These are phyloP conservation scores for Rosa chinensis DNA, from an alignment of 306 rosid species.

Conservation along the genomic window DNA sequence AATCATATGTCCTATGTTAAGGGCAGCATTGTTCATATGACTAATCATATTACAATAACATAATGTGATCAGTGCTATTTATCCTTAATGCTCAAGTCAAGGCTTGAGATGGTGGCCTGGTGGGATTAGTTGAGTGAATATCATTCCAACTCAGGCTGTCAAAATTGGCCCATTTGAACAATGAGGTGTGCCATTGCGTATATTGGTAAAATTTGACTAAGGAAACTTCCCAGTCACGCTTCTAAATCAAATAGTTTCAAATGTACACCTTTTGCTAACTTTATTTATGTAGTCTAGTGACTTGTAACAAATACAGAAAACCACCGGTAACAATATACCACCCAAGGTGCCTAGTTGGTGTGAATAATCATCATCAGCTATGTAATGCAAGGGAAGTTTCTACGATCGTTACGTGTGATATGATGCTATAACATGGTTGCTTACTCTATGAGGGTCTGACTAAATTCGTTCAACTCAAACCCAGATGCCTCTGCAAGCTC, in stretches of 20 bases:
- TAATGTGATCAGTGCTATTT: neutral
- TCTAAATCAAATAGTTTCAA: neutral
- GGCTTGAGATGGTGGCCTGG: neutral
- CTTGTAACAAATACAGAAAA: neutral
- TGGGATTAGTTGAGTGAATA: neutral
- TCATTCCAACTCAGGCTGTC: neutral
- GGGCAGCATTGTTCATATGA: neutral
- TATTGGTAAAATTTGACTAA: neutral
- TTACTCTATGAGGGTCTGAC: slow-evolving; percentile 35
- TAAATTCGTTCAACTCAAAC: slow-evolving; percentile 34
- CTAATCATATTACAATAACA: neutral
- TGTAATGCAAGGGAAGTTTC: neutral
- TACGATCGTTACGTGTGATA: slow-evolving; percentile 35
- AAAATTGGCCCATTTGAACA: neutral
- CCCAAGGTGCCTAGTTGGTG: neutral
- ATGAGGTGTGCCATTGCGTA: neutral
- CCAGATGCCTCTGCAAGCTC: slow-evolving; percentile 71
- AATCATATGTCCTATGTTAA: neutral
- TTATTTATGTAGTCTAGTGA: no score
- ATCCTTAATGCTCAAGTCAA: neutral
- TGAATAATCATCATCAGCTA: neutral
- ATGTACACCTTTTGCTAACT: neutral
- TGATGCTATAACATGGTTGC: neutral
- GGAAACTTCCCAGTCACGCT: neutral
- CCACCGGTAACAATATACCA: neutral